Evolutionary conservation across 1,139 yeast genomes (phyloP).

Genomic region (Pichia sp.): DNA sequence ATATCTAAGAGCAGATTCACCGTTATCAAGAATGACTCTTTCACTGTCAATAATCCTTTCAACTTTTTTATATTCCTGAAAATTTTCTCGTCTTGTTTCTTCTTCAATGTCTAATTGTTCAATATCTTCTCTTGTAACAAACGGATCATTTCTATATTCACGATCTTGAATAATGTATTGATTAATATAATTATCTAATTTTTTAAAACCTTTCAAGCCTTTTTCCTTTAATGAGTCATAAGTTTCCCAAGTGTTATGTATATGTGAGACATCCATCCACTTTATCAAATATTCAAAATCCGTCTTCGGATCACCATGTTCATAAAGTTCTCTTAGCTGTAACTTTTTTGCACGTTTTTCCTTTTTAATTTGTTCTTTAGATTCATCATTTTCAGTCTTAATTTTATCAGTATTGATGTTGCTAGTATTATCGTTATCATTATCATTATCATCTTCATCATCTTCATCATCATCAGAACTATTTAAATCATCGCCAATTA

Average conservation of each 20-base stretch:
- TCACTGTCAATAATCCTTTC: constrained; percentile 89
- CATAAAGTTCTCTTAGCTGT: constrained; percentile 23
- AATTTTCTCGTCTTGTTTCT: constrained; percentile 78
- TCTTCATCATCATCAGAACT: constrained; percentile 25
- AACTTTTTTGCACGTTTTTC: constrained; percentile 12
- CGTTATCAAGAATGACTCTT: constrained; percentile 57
- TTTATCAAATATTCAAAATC: constrained; percentile 66
- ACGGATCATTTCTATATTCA: constrained; percentile 70
- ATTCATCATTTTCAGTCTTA: constrained; percentile 1
- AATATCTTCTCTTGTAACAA: constrained; percentile 80
- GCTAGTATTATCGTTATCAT: neutral
- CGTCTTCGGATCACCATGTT: constrained; percentile 45
- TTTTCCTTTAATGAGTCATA: constrained; percentile 48
- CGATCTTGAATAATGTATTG: constrained; percentile 68
- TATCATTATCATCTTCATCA: constrained; percentile 26
- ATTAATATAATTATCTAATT: constrained; percentile 84
- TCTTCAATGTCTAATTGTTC: constrained; percentile 91
- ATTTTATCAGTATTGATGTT: too few relatives aligned
- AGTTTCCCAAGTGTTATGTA: constrained; percentile 93
- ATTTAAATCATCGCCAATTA: constrained; percentile 32
- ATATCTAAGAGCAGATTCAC: constrained; percentile 66
- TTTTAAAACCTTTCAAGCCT: constrained; percentile 66
- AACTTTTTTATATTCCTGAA: constrained; percentile 75
- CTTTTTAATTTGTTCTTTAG: constrained; percentile 5
- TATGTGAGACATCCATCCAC: constrained; percentile 85